Percentiles rank a stretch among this genome's conserved stretches.
Conservation (phyloP, 148 eudicot genomes). For the Gaultheria prostrata region DNA sequence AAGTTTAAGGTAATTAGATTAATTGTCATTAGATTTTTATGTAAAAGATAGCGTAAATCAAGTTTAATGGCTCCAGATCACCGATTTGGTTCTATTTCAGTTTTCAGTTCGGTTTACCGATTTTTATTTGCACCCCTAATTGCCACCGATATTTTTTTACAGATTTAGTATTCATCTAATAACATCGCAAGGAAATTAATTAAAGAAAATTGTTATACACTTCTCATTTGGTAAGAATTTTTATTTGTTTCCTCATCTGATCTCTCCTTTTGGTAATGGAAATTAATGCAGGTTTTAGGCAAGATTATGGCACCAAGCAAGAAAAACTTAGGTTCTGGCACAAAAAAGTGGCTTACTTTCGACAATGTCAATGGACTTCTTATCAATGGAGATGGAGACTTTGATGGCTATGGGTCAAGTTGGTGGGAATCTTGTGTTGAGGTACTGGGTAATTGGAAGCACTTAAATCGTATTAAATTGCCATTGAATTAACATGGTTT, state of each 20-base stretch:
- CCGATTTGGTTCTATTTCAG: too few relatives aligned
- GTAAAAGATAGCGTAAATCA: neutral
- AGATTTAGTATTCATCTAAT: too few relatives aligned
- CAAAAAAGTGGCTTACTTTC: neutral
- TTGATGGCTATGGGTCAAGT: conserved; percentile 7
- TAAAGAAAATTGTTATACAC: neutral
- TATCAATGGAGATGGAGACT: neutral
- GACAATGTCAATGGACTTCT: neutral
- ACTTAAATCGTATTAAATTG: neutral
- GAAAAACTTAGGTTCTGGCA: neutral
- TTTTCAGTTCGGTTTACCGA: too few relatives aligned
- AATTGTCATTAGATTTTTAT: neutral
- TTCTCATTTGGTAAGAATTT: neutral
- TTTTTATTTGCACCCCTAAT: too few relatives aligned
- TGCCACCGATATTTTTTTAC: too few relatives aligned
- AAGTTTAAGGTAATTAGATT: neutral
- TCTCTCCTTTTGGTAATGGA: neutral
- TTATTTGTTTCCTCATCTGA: neutral
- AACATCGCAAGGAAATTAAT: too few relatives aligned
- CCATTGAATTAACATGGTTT: neutral
- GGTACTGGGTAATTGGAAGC: neutral
- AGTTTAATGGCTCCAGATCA: too few relatives aligned
- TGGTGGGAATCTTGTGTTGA: neutral
- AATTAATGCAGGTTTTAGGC: conserved; percentile 2
- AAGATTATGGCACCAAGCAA: neutral